These are phyloP conservation scores for Penicillium sp. DNA, from an alignment of 2,329 filamentous ascomycete genomes.

Conservation along the genomic window DNA sequence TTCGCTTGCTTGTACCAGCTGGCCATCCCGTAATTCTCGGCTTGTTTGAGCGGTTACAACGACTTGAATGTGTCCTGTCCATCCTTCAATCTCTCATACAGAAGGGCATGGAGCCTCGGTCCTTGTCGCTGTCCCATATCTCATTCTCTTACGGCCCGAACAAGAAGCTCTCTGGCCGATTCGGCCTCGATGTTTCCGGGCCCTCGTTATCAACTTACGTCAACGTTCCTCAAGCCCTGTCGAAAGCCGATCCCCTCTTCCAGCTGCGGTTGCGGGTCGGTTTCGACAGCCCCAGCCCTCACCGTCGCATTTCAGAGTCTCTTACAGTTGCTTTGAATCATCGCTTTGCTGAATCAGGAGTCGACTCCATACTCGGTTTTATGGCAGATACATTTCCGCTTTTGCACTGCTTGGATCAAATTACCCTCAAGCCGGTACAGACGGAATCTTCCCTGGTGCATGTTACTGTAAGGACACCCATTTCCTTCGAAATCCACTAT, in stretches of 20 bases:
- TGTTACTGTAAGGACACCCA: conserved; percentile 37
- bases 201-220: conserved; percentile 16
- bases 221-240: conserved; percentile 23
- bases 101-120: conserved; percentile 32
- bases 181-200: conserved; percentile 32
- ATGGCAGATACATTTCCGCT: conserved; percentile 39
- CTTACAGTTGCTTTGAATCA: conserved; percentile 38
- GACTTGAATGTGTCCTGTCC: conserved; percentile 38
- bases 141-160: conserved; percentile 35
- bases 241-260: conserved; percentile 27
- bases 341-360: conserved; percentile 26
- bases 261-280: conserved; percentile 31
- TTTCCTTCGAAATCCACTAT: conserved; percentile 37
- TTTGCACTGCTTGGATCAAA: conserved; percentile 37
- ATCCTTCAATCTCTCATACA: conserved; percentile 35
- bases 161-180: conserved; percentile 29
- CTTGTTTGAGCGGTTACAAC: conserved; percentile 39
- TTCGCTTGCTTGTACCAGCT: conserved; percentile 37
- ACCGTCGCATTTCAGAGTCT: conserved; percentile 42
- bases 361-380: conserved; percentile 32
- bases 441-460: conserved; percentile 28
- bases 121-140: conserved; percentile 37
- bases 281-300: conserved; percentile 38
- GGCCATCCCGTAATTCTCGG: conserved; percentile 36
- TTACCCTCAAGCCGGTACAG: conserved; percentile 27